Evolutionary conservation across 176 grass and related monocot species (phyloP).

Genomic region (Triticum monococcum): DNA sequence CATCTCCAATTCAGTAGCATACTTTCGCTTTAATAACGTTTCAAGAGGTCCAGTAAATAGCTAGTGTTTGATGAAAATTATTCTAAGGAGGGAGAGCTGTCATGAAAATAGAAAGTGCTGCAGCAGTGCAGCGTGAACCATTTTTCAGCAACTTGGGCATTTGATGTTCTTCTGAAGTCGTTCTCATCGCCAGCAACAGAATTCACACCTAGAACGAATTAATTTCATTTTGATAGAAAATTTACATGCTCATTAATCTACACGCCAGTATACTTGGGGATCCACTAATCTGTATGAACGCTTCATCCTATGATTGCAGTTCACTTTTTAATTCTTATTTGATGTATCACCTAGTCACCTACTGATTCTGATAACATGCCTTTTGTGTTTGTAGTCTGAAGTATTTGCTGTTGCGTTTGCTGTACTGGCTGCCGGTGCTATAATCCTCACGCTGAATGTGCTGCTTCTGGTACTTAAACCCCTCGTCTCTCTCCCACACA

Average conservation of each 20-base stretch:
- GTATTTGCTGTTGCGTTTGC: slow-evolving; percentile 97
- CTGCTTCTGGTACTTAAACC: slow-evolving; percentile 62
- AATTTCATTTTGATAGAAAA: background rate
- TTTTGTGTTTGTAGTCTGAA: slow-evolving; percentile 67
- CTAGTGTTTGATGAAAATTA: background rate
- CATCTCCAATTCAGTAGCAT: background rate
- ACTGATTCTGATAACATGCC: background rate
- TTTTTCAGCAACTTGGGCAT: background rate
- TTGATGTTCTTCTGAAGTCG: background rate
- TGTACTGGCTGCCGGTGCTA: slow-evolving; percentile 81
- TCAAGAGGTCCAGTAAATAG: background rate
- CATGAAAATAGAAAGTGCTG: background rate
- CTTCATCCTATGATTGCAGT: background rate
- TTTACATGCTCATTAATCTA: background rate
- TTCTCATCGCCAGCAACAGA: background rate
- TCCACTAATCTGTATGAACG: background rate
- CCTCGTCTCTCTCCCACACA: background rate
- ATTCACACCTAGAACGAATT: background rate
- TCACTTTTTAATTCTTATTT: background rate
- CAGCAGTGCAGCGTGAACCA: background rate
- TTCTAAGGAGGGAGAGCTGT: background rate
- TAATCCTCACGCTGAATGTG: slow-evolving; percentile 94
- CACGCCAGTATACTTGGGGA: background rate
- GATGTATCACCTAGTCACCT: background rate
- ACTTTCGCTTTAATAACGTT: background rate